These are phyloP conservation scores for Cudoniella acicularis DNA, from an alignment of 495 filamentous ascomycete genomes.

Conservation along the genomic window DNA sequence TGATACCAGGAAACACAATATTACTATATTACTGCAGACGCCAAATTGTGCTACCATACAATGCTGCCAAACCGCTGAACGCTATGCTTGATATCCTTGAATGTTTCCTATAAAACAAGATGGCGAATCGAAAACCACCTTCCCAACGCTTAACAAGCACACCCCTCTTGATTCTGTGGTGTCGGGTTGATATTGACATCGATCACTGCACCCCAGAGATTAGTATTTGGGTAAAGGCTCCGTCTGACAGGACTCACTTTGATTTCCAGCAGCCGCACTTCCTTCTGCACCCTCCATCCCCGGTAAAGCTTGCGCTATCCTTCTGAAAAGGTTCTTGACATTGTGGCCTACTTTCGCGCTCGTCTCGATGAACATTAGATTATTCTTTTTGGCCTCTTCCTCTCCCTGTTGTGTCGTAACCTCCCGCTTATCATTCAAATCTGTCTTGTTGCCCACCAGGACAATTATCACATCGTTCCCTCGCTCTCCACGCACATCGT, in stretches of 20 bases:
- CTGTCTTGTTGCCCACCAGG: constrained; percentile 97
- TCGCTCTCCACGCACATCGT: constrained; percentile 93
- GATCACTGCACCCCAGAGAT: constrained; percentile 61
- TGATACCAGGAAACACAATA: neutral
- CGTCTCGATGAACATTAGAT: constrained; percentile 97
- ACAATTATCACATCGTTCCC: constrained; percentile 99
- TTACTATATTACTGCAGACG: constrained; percentile 14
- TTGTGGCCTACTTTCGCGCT: constrained; percentile 98
- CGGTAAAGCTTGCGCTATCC: constrained; percentile 95
- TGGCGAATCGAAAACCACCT: constrained; percentile 10
- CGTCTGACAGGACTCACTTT: constrained; percentile 45
- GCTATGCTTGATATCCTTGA: constrained; percentile 39
- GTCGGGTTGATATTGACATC: constrained; percentile 87
- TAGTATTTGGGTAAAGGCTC: constrained; percentile 2
- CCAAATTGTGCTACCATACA: constrained; percentile 25
- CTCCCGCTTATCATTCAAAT: constrained; percentile 94
- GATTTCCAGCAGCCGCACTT: constrained; percentile 57
- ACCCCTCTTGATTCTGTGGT: constrained; percentile 70
- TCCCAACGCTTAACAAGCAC: constrained; percentile 60
- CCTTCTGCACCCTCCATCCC: constrained; percentile 91
- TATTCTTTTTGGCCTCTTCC: constrained; percentile 96
- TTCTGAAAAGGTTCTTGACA: constrained; percentile 92
- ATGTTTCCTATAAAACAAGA: constrained; percentile 20
- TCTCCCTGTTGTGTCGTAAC: constrained; percentile 93
- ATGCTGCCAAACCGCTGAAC: constrained; percentile 25